These are phyloP conservation scores for Phlebiopsis flavidoalba DNA, from an alignment of 768 basidiomycete genomes.

Conservation along the genomic window DNA sequence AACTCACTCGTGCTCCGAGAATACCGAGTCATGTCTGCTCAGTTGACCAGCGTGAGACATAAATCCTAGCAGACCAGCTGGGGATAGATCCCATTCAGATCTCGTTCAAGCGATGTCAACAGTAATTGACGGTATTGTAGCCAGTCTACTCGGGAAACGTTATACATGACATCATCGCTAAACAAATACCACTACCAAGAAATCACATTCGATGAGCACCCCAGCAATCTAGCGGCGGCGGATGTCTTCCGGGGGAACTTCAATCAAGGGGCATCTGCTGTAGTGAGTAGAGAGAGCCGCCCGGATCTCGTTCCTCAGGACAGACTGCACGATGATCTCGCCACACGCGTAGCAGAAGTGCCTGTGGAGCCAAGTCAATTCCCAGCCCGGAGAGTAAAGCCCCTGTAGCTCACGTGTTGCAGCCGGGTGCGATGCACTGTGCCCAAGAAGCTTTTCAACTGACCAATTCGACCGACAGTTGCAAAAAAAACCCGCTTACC, in stretches of 20 bases:
- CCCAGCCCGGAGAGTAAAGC: neutral
- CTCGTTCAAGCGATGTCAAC: too few relatives aligned
- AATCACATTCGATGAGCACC: too few relatives aligned
- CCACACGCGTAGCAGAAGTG: slow-evolving; percentile 56
- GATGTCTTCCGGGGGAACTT: slow-evolving; percentile 10
- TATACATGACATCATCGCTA: too few relatives aligned
- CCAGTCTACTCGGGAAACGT: too few relatives aligned
- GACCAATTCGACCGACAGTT: too few relatives aligned
- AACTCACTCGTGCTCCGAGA: too few relatives aligned
- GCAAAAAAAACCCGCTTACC: slow-evolving; percentile 28
- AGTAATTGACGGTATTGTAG: too few relatives aligned
- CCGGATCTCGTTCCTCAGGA: slow-evolving; percentile 26
- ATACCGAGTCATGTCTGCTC: too few relatives aligned
- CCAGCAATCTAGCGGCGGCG: neutral
- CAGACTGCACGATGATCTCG: slow-evolving; percentile 38
- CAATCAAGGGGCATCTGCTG: slow-evolving; percentile 30
- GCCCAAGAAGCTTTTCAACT: neutral
- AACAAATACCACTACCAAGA: too few relatives aligned
- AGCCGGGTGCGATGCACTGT: slow-evolving; percentile 53
- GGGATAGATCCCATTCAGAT: too few relatives aligned
- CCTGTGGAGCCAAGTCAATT: slow-evolving; percentile 5
- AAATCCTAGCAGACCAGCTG: too few relatives aligned
- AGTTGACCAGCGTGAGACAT: too few relatives aligned
- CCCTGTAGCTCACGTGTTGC: slow-evolving; percentile 34
- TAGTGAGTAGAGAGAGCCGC: slow-evolving; percentile 29